Base-by-base conservation (phyloP, 2,329 filamentous ascomycete genomes). In the Pyricularia grisea region DNA sequence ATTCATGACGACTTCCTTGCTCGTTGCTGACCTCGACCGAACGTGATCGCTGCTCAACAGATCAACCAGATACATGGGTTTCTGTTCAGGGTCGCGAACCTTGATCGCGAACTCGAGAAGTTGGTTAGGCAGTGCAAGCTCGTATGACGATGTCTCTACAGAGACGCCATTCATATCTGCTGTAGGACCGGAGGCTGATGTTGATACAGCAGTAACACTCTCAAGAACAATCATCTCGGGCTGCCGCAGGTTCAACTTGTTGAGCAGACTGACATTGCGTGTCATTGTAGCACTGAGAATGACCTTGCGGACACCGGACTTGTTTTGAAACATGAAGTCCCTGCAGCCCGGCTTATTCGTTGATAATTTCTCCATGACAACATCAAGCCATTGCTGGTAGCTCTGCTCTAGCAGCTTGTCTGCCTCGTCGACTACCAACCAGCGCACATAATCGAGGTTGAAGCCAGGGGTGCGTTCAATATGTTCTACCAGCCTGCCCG, bases 271-370 rank as follows among this genome's bases (percentile, higher is more conserved):
- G 66, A 97, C 81, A 75, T 98, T 93, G 69, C 89, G 86, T 1
- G 94, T 97, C 88, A 98, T 93, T 0, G 94, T 97, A 6, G 94
- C 95, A 77, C 93, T 97, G 3, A 97, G 84, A 68, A 98, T 86
- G 23, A 97, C 84, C 79, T 97, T 98, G 67, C 89, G 88, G 3
- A 95, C 82, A 20, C 83, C 84, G 5, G 79, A 81, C 61, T 83
- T 79, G 68, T 83, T 82, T 68, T 83, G 82, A 67, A 85, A 82
- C 27, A 82, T 81, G 71, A 85, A 84, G 72, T 87, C 84, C 66
- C 86, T 81, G 2, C 82, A 79, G 28, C 84, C 82, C 1, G 80
- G 77, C 61, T 82, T 81, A 2, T 77, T 77, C 1, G 77, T 78
- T 55, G 83, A 82, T 71, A 92, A 82, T 64, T 82, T 81, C 20